Evolutionary conservation across 805 yeast genomes (phyloP).

Genomic region (Ogataea trehaloabstinens): DNA sequence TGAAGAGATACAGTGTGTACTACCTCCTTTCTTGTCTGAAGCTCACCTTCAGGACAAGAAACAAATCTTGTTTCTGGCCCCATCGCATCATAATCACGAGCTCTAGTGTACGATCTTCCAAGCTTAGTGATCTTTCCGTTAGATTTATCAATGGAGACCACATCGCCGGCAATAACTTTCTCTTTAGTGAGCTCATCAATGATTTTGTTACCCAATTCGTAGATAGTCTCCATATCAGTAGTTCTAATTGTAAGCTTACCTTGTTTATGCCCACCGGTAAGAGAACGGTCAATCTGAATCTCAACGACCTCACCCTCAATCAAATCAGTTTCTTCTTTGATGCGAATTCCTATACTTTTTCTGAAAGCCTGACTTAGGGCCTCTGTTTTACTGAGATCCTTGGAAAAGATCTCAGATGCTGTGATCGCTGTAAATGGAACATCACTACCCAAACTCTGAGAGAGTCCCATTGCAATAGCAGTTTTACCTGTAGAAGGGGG

Average conservation of each 20-base stretch:
- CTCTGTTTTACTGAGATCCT: constrained; percentile 97
- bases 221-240: constrained; percentile 83
- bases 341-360: constrained; percentile 92
- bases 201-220: constrained; percentile 49
- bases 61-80: constrained; percentile 89
- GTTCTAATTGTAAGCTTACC: constrained; percentile 91
- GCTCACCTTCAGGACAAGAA: constrained; percentile 98
- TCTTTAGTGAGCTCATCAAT: constrained; percentile 93
- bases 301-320: constrained; percentile 98
- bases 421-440: constrained; percentile 98
- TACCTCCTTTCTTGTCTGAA: constrained; percentile 95
- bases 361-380: constrained; percentile 95
- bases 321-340: constrained; percentile 95
- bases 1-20: constrained; percentile 97
- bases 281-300: constrained; percentile 91
- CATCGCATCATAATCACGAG: constrained; percentile 96
- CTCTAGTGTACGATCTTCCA: constrained; percentile 97
- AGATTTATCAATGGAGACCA: constrained; percentile 93
- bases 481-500: constrained; percentile 99
- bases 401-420: constrained; percentile 89
- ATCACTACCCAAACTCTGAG: constrained; percentile 94
- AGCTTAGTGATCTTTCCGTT: constrained; percentile 97
- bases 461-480: constrained; percentile 91
- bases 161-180: constrained; percentile 92
- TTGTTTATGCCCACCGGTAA: constrained; percentile 75